Evolutionary conservation across 225 moss, liverwort and hornwort genomes (phyloP), one percentile per base, ranked within the genome.

Genomic region (Asterella californica): DNA sequence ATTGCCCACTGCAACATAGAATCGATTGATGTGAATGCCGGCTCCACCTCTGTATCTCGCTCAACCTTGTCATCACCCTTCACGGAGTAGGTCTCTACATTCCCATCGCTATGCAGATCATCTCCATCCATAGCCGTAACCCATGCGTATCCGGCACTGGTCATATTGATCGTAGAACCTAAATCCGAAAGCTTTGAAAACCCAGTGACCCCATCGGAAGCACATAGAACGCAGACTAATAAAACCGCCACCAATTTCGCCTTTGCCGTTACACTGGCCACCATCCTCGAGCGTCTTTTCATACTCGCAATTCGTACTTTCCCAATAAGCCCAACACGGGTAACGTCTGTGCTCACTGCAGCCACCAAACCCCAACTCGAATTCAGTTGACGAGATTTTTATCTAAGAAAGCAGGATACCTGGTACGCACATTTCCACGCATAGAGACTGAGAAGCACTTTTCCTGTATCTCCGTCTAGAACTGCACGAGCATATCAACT

Each of bases 1-100:
- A 96, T 94, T 52, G 96, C 96, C 96, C 96, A 96, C 74, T 94
- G 94, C 72, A 96, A 88, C 81, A 96, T 91, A 62, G 94, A 94
- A 72, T 96, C 96, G 83, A 96, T 91, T 72, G 92, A 91, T 72
- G 77, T 82, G 72, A 90, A 92, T 27, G 81, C 90, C 74, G 88
- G 81, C 48, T 83, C 90, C 83, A 81, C 69, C 80, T 91, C 90
- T 53, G 46, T 79, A 61, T 81, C 81, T 70, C 78, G 84, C 71
- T 91, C 90, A 21, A 66, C 87, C 49, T 79, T 75, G n/a, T 70
- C 22, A n/a, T 67, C 73, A 68, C 45, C 77, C 67, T 79, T 80
- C 55, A 70, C 53, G 67, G 83, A 62, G 65, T 79, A 66, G 36
- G n/a, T 19, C 17, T 83, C 75, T 48, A 74, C 78, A 49, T 86